phyloP scores from a whole-genome alignment of 495 filamentous ascomycete genomes.

The Penicillium flavigenum region DNA sequence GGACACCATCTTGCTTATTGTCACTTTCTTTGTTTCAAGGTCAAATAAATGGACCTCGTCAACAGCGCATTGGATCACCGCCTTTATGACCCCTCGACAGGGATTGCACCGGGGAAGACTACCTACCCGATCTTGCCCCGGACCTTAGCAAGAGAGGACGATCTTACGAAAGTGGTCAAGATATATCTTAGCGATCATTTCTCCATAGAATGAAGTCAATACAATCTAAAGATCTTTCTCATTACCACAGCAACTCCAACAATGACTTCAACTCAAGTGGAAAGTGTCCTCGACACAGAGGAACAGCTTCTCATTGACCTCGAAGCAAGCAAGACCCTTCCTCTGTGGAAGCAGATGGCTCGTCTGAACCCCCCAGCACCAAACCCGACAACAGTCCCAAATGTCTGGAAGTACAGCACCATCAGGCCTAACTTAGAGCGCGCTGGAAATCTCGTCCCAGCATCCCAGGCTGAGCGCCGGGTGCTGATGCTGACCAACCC shows the following conservation, averaged over 20 bases:
- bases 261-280: constrained; percentile 3
- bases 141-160: background rate
- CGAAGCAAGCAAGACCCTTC: constrained; percentile 29
- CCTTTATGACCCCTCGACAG: background rate
- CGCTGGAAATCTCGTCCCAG: constrained; percentile 42
- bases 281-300: constrained; percentile 22
- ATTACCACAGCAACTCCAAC: background rate
- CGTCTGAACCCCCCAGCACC: constrained; percentile 44
- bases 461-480: constrained; percentile 45
- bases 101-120: background rate
- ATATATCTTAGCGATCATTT: background rate
- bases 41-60: background rate
- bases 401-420: constrained; percentile 43
- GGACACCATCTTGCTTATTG: background rate
- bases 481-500: constrained; percentile 53
- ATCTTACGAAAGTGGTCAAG: background rate
- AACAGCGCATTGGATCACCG: background rate
- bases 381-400: constrained; percentile 39
- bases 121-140: background rate
- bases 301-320: constrained; percentile 28
- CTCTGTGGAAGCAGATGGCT: constrained; percentile 48
- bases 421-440: constrained; percentile 42
- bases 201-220: background rate
- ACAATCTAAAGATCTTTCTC: background rate
- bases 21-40: background rate